Evolutionary conservation across 1,284 basidiomycete species (phyloP).

Genomic region (Austroboletus niveus): DNA sequence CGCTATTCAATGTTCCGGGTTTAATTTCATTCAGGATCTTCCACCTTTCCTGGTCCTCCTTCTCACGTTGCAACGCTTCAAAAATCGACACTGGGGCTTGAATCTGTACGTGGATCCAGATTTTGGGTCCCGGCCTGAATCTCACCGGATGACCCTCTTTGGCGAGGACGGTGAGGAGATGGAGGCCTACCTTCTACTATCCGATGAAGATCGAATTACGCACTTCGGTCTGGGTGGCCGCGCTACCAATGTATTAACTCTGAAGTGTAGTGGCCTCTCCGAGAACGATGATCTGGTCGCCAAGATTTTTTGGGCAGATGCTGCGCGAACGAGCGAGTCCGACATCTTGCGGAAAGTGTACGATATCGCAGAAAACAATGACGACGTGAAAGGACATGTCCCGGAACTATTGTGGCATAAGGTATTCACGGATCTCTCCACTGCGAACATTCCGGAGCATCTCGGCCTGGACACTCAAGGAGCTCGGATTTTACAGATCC

Average conservation of each 20-base stretch:
- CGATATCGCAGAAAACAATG: constrained; percentile 1
- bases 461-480: not conserved
- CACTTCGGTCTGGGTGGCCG: no score
- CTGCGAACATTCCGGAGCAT: not conserved
- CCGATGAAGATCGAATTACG: no score
- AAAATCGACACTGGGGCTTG: constrained; percentile 26
- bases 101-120: not conserved
- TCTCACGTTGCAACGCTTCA: constrained; percentile 30
- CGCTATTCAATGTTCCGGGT: not conserved
- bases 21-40: constrained; percentile 22
- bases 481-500: constrained; percentile 1
- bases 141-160: no score
- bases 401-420: constrained; percentile 12
- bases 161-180: no score
- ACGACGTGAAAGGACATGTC: constrained; percentile 16
- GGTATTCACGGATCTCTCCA: constrained; percentile 1
- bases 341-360: constrained; percentile 15
- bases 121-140: not conserved
- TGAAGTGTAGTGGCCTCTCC: no score
- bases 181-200: no score
- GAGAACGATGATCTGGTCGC: no score
- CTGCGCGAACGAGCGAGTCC: constrained; percentile 4
- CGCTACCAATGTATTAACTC: no score
- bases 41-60: constrained; percentile 33
- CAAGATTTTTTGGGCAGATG: no score